These are phyloP conservation scores for Populus pruinosa DNA, from an alignment of 345 rosid genomes.

Conservation along the genomic window DNA sequence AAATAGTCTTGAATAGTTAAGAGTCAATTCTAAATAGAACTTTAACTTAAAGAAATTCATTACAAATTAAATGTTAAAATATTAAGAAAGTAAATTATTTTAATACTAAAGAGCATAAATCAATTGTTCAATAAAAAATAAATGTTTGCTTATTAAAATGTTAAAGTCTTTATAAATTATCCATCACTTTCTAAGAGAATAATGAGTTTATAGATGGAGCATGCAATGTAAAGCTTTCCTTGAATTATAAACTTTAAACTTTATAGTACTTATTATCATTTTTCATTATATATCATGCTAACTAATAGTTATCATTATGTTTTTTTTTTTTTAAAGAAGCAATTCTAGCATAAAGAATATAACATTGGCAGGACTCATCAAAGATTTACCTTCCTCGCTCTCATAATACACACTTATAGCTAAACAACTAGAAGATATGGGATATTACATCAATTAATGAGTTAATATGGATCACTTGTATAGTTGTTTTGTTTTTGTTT, in stretches of 20 bases:
- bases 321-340: no score
- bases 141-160: no score
- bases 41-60: no score
- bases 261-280: not conserved
- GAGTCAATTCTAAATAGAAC: no score
- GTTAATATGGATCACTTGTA: slow-evolving; percentile 36
- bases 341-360: slow-evolving; percentile 20
- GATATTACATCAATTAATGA: slow-evolving; percentile 54
- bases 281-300: not conserved
- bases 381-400: slow-evolving; percentile 78
- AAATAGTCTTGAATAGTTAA: no score
- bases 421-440: slow-evolving; percentile 76
- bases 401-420: slow-evolving; percentile 67
- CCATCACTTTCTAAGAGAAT: not conserved
- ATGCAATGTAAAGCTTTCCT: not conserved
- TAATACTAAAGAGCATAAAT: no score
- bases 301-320: slow-evolving; percentile 21
- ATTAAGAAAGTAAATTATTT: no score
- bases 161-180: not conserved
- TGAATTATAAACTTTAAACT: not conserved
- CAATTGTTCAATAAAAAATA: no score
- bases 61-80: no score
- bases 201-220: not conserved
- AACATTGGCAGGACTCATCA: slow-evolving; percentile 35
- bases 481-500: not conserved